Evolutionary conservation across 2,329 filamentous ascomycete genomes (phyloP), one percentile per base, ranked within the genome.

Genomic region (Seiridium cupressi): DNA sequence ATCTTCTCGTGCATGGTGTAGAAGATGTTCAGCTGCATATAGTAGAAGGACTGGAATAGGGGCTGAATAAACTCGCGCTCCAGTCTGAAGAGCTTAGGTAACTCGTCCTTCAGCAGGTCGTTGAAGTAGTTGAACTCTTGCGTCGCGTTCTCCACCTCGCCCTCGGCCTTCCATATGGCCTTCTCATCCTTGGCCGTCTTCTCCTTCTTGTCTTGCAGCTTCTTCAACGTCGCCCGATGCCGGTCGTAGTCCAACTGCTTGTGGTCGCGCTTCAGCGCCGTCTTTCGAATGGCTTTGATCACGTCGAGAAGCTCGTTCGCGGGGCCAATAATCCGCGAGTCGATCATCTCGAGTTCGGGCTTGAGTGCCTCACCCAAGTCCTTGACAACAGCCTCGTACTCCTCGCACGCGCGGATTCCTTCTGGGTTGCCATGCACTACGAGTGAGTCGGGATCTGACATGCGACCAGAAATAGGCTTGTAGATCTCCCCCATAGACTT

Each of bases 1-100:
- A 99, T 99, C 77, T 89, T 92, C 77, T 98, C 94, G 74, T 99
- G 95, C 58, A 99, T 83, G 1, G 95, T 99, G 77, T 99, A 99
- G 76, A 98, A 99, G 65, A 99, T 92, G 76, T 99, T 99, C 65
- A 99, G 86, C 77, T 99, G 95, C 95, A 99, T 99, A 81, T 98
- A 99, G 79, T 99, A 99, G 80, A 99, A 99, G 8, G 92, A 96
- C 75, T 98, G 95, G 83, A 99, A 99, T 6, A 99, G 86, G 3
- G 95, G 95, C 67, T 92, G 89, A 75, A 99, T 99, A 74, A 99
- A 98, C 75, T 98, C 90, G 64, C 89, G 86, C 76, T 99, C 95
- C 18, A 99, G 86, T 6, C 80, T 76, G 76, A 99, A 99, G 9
- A 99, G 85, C 75, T 93, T 92, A 35, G 95, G 95, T 64, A 99